Evolutionary conservation across 192 early-diverging fungal genomes (phyloP).

Genomic region (Gamsiella multidivaricata): DNA sequence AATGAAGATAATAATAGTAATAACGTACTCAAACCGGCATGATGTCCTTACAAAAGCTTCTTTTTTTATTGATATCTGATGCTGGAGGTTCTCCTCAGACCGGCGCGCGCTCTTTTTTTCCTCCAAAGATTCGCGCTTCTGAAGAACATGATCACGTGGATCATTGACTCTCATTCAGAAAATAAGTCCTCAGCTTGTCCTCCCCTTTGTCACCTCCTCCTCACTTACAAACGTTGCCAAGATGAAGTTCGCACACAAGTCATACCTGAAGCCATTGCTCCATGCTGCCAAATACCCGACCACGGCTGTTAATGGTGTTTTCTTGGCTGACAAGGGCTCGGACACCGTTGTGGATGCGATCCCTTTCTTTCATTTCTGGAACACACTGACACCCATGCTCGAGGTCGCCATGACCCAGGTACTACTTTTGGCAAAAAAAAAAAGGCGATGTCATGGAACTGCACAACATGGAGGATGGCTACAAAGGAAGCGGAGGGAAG

Average conservation of each 20-base stretch:
- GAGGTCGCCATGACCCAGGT: conserved; percentile 89
- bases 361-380: conserved; percentile 87
- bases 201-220: too few species aligned
- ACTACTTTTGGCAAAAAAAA: not conserved
- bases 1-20: too few species aligned
- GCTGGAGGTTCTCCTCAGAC: too few species aligned
- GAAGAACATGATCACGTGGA: too few species aligned
- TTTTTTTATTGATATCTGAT: too few species aligned
- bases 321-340: conserved; percentile 64
- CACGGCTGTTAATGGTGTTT: conserved; percentile 78
- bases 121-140: too few species aligned
- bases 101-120: too few species aligned
- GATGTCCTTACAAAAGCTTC: too few species aligned
- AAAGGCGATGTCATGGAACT: not conserved
- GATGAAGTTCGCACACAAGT: conserved; percentile 63
- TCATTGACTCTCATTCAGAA: too few species aligned
- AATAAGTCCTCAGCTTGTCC: too few species aligned
- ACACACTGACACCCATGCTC: conserved; percentile 81
- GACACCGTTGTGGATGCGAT: conserved; percentile 71
- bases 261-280: conserved; percentile 80
- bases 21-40: too few species aligned
- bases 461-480: not conserved
- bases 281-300: conserved; percentile 89
- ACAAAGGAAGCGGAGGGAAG: too few species aligned
- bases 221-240: not conserved